Conservation (phyloP, 768 basidiomycete genomes). For the Mycena sanguinolenta region DNA sequence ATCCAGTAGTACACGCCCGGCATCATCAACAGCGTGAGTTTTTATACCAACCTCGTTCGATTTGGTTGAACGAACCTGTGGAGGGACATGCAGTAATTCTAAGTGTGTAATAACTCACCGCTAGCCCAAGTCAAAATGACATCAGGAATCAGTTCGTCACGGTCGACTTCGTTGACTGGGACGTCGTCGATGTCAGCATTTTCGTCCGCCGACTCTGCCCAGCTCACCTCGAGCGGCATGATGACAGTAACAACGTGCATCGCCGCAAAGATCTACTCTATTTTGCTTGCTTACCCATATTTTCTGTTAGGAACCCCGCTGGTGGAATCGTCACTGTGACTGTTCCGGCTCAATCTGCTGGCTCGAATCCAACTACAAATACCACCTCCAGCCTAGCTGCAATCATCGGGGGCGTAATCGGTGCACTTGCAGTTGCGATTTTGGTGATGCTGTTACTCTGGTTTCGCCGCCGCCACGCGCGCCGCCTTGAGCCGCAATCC, state of each 20-base stretch:
- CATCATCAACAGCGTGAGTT: not conserved
- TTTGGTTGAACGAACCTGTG: not conserved
- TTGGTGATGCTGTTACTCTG: slow-evolving; percentile 3
- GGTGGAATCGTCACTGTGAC: slow-evolving; percentile 8
- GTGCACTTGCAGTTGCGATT: slow-evolving; percentile 14
- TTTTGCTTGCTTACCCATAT: not conserved
- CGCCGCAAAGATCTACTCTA: not conserved
- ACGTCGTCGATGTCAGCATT: not conserved
- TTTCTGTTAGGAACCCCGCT: not conserved
- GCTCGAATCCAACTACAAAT: not conserved
- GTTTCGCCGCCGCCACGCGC: slow-evolving; percentile 12
- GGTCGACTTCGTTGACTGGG: too few species aligned
- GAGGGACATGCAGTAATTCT: not conserved
- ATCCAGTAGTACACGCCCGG: not conserved
- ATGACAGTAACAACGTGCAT: slow-evolving; percentile 2
- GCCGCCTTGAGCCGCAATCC: not conserved
- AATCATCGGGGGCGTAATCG: slow-evolving; percentile 15
- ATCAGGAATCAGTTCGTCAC: not conserved
- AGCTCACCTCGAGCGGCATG: not conserved
- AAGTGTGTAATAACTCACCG: not conserved
- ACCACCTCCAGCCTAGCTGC: slow-evolving; percentile 12
- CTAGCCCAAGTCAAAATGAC: too few species aligned
- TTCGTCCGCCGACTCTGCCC: not conserved
- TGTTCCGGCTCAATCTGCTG: slow-evolving; percentile 1
- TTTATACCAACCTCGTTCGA: not conserved